These are phyloP conservation scores for Parsonsia alboflavescens DNA, from an alignment of 257 asterid species.

Conservation along the genomic window DNA sequence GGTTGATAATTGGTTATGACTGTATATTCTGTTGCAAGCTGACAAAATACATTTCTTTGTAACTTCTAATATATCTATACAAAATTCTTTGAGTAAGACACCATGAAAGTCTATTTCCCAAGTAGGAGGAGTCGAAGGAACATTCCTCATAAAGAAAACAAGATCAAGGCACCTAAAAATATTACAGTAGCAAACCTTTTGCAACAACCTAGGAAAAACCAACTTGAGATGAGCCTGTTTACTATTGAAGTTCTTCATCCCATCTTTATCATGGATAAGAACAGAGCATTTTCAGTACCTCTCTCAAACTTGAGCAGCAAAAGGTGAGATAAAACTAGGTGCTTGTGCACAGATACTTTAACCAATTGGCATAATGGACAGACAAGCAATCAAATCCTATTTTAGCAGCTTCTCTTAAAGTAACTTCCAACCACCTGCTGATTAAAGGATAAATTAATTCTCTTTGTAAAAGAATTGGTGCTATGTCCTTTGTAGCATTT, in stretches of 20 bases:
- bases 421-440: not conserved
- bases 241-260: slow-evolving; percentile 3
- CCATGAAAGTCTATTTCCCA: not conserved
- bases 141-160: not conserved
- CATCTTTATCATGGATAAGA: not conserved
- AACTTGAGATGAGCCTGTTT: not conserved
- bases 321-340: not conserved
- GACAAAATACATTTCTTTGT: not conserved
- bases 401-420: not conserved
- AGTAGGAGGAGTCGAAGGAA: not conserved
- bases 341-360: not conserved
- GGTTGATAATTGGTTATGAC: not conserved
- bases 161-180: not conserved
- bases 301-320: not conserved
- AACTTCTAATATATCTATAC: not conserved
- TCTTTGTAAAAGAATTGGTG: not conserved
- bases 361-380: not conserved
- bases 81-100: not conserved
- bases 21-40: not conserved
- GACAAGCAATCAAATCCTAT: not conserved
- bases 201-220: not conserved
- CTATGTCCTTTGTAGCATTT: not conserved
- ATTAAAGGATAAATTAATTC: not conserved
- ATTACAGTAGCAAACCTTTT: not conserved
- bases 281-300: not conserved